phyloP scores from a whole-genome alignment of 202 grass and related monocot species.

The Bolboschoenoplectus hybrid region DNA sequence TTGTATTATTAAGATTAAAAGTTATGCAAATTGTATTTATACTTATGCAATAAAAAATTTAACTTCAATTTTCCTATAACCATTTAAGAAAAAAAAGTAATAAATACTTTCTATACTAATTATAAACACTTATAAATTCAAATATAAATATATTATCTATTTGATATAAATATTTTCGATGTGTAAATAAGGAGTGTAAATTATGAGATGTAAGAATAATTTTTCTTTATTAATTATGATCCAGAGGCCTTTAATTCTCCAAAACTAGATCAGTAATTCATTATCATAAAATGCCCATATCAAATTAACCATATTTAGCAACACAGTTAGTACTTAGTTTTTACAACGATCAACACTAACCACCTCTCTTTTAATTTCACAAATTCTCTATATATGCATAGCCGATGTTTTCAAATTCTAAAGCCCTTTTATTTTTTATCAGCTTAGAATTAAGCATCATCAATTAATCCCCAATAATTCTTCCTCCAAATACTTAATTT shows the following conservation, averaged over 20 bases:
- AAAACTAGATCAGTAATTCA: not conserved
- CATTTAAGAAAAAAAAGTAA: too few relatives aligned
- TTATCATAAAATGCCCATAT: not conserved
- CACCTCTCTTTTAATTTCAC: slow-evolving; percentile 5
- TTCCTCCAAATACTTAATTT: not conserved
- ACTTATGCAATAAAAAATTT: too few relatives aligned
- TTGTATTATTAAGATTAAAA: too few relatives aligned
- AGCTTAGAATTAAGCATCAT: not conserved
- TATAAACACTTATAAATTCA: too few relatives aligned
- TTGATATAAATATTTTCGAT: too few relatives aligned
- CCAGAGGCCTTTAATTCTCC: not conserved
- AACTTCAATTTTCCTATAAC: too few relatives aligned
- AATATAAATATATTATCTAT: too few relatives aligned
- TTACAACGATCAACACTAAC: not conserved
- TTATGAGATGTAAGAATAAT: too few relatives aligned
- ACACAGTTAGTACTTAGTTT: slow-evolving; percentile 16
- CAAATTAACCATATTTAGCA: not conserved
- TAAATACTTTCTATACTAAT: too few relatives aligned
- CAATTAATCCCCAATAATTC: not conserved
- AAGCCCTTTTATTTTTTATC: not conserved
- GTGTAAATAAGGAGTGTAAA: too few relatives aligned
- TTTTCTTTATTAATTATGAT: not conserved
- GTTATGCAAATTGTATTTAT: too few relatives aligned
- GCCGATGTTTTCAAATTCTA: not conserved
- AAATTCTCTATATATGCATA: not conserved